Evolutionary conservation across 2,329 filamentous ascomycete species (phyloP).

Genomic region (Dothideomycetidae sp.): DNA sequence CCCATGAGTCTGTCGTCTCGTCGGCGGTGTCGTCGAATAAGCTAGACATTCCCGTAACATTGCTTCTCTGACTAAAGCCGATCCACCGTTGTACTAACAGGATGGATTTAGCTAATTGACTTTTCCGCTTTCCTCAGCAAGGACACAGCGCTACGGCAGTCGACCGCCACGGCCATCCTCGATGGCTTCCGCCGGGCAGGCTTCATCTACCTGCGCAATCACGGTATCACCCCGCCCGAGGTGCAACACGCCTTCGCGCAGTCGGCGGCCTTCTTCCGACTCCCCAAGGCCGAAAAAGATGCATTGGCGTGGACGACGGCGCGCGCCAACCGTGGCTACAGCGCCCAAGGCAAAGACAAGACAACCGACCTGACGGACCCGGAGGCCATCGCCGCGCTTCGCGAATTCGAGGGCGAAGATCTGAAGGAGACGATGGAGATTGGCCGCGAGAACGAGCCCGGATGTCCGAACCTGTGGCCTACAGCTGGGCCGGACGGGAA

Average conservation of each 20-base stretch:
- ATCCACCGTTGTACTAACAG: too few species aligned
- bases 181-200: conserved; percentile 70
- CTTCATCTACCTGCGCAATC: conserved; percentile 77
- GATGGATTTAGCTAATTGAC: conserved; percentile 62
- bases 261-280: conserved; percentile 57
- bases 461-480: conserved; percentile 67
- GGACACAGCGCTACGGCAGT: conserved; percentile 46
- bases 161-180: conserved; percentile 53
- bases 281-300: conserved; percentile 48
- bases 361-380: conserved; percentile 43
- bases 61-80: conserved; percentile 1
- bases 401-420: conserved; percentile 34
- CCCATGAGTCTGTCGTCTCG: too few species aligned
- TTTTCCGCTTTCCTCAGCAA: conserved; percentile 54
- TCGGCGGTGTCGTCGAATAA: conserved; percentile 20
- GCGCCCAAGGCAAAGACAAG: conserved; percentile 49
- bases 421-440: conserved; percentile 51
- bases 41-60: conserved; percentile 13
- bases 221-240: conserved; percentile 47
- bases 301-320: conserved; percentile 48
- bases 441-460: conserved; percentile 44
- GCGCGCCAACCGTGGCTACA: conserved; percentile 36
- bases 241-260: conserved; percentile 17
- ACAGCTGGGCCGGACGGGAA: conserved; percentile 28
- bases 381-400: conserved; percentile 43